phyloP scores from a whole-genome alignment of 139 green algal species.

The Tetradesmus lagerheimii region DNA sequence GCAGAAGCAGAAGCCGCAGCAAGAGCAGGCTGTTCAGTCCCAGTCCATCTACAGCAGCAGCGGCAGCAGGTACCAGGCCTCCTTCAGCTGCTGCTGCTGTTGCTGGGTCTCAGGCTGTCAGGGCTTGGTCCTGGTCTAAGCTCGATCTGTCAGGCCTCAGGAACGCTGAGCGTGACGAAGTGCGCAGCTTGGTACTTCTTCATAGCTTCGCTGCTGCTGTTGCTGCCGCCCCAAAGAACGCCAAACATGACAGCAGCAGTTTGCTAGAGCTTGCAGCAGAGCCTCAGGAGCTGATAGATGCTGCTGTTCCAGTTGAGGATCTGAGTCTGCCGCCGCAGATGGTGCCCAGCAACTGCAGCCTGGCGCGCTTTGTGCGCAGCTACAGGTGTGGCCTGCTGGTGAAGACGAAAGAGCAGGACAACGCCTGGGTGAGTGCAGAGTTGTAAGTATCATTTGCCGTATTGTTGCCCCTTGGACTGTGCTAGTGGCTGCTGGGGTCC shows the following conservation, averaged over 20 bases:
- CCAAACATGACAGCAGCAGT: not conserved
- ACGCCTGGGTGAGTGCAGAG: not conserved
- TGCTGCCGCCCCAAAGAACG: not conserved
- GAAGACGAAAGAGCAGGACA: not conserved
- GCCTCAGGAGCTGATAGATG: not conserved
- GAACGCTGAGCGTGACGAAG: not conserved
- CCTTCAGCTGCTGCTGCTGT: not conserved
- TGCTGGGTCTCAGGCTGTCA: not conserved
- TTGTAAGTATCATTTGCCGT: too few relatives aligned
- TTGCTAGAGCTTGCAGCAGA: not conserved
- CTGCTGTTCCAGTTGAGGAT: not conserved
- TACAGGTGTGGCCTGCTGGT: not conserved
- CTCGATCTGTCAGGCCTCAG: not conserved
- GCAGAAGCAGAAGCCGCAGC: not conserved
- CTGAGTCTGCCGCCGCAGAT: not conserved
- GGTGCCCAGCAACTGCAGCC: constrained; percentile 20
- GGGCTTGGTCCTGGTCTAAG: not conserved
- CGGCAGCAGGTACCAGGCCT: not conserved
- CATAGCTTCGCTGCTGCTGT: not conserved
- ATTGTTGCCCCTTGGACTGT: too few relatives aligned
- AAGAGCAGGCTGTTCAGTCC: not conserved
- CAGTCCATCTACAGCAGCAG: not conserved
- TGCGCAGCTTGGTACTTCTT: not conserved
- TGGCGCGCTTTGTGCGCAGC: constrained; percentile 12
- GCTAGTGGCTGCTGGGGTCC: too few relatives aligned